Evolutionary conservation across 2,329 filamentous ascomycete genomes (phyloP).

Genomic region (Penicillium sp.): DNA sequence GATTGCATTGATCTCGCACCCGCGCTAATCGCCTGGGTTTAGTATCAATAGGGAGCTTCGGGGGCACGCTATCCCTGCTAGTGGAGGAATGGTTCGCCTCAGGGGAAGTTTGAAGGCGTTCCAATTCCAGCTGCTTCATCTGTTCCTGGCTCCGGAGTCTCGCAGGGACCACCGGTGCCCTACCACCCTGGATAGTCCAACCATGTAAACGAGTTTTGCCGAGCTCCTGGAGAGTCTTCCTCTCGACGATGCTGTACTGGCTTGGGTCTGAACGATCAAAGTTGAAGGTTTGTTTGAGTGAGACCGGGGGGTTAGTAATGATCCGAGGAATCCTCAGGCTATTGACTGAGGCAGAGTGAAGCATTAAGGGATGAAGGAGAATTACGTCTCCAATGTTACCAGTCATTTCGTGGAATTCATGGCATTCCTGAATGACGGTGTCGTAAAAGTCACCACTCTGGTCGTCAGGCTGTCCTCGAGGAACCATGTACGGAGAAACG

Average conservation of each 20-base stretch:
- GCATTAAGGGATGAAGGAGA: slow-evolving; percentile 51
- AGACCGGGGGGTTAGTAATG: slow-evolving; percentile 52
- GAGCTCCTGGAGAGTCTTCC: slow-evolving; percentile 46
- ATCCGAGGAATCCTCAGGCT: slow-evolving; percentile 43
- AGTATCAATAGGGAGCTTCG: background rate
- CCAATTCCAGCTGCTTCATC: slow-evolving; percentile 31
- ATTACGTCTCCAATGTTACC: slow-evolving; percentile 50
- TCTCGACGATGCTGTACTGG: slow-evolving; percentile 48
- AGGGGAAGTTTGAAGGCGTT: slow-evolving; percentile 26
- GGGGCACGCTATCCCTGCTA: background rate
- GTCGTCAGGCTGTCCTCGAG: slow-evolving; percentile 38
- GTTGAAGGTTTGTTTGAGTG: slow-evolving; percentile 46
- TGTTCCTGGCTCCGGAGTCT: slow-evolving; percentile 40
- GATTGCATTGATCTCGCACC: background rate
- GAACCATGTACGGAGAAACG: slow-evolving; percentile 59
- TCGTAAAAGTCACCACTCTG: slow-evolving; percentile 32
- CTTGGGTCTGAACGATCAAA: slow-evolving; percentile 43
- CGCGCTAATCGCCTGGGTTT: background rate
- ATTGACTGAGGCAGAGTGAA: slow-evolving; percentile 50
- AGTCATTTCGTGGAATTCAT: slow-evolving; percentile 48
- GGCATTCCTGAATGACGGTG: slow-evolving; percentile 33
- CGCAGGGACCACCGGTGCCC: slow-evolving; percentile 44
- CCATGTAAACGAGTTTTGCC: slow-evolving; percentile 42
- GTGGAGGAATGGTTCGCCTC: background rate
- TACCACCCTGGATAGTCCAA: slow-evolving; percentile 45